Evolutionary conservation across 2,329 filamentous ascomycete species (phyloP), one percentile per base, ranked within the genome.

Genomic region (Aureobasidium subglaciale): DNA sequence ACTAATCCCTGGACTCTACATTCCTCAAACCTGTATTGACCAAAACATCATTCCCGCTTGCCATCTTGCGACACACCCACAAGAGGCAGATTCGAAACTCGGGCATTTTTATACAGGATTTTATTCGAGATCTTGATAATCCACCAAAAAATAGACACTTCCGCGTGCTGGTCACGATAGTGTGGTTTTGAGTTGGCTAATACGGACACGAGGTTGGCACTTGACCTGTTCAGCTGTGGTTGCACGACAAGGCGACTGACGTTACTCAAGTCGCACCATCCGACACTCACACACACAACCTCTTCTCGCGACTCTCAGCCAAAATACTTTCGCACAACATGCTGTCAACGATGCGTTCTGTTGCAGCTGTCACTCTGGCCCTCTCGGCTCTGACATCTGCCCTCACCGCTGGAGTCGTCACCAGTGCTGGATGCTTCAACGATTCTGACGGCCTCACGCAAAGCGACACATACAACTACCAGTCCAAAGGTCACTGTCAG

Each of bases 401-500:
- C 27, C 32, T 58, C 25, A 46, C 35, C 24, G 40, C 59, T 27
- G 58, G 56, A 16, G 42, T 58, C 1, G 20, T 63, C 55, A 64
- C 60, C 15, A 64, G 66, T 20, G 67, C 75, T 42, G 80, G 79
- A 42, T 84, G 81, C 70, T 83, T 78, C 66, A 72, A 68, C 38
- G 73, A 70, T 16, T 70, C 72, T 5, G 66, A 65, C n/a, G 73
- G 73, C 2, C 69, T 83, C 52, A 67, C 68, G 45, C 71, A 78
- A 59, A 70, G 76, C 58, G 79, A 76, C 15, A 56, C 63, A 11
- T 80, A 74, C 56, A 71, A 67, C 25, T 84, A 74, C 63, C 80
- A 83, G 63, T 78, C 75, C 59, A 68, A 70, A 27, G 80, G 81
- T 53, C 77, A 77, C 61, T 85, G 82, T 62, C 76, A 80, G 60